Evolutionary conservation across 2,329 filamentous ascomycete species (phyloP), one percentile per base, ranked within the genome.

Genomic region (Penicillium janthinellum): DNA sequence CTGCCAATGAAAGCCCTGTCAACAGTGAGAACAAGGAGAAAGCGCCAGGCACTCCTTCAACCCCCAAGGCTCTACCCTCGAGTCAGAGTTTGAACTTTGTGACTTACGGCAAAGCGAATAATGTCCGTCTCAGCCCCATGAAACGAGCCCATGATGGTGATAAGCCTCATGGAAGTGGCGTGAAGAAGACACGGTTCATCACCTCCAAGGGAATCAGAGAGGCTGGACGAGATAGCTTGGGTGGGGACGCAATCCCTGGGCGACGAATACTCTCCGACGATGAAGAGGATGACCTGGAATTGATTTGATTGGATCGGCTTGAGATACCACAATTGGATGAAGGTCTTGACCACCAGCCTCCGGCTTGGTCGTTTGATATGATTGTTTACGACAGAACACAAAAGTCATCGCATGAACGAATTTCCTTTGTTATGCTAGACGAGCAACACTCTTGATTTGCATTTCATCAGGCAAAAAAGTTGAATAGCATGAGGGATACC

Each of bases 121-220:
- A 73, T 47, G 74, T 81, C 34, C 73, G 75, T 17, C 65, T 81
- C 34, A 75, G 76, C 17, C 77, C 77, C 4, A 70, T 75, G 64
- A 79, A 78, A 60, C 72, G 76, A 28, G 70, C 70, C 12, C 70
- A 75, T 62, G 73, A 77, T 65, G 71, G 65, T 20, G 70, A 71
- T 64, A 72, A 63, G 45, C 70, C 69, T 15, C 71, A 72, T 54
- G 69, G 69, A 28, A 71, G 71, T 60, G 74, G 72, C 61, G 64
- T 82, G 70, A 70, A 91, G 77, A 91, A 91, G 81, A 92, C 90
- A 54, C 82, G 90, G n/a, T 92, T 93, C 70, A 84, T 92, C 42
- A 91, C 90, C 28, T 86, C 87, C 44, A 90, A 88, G 72, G 90
- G 90, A 0, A 92, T 93, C 62, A 84, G 87, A 56, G 89, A 91